A percentile compares a stretch with the other conserved stretches of the same genome.
Conservation (phyloP, 108 stramenopile species). For the Cyclotella sp. region DNA sequence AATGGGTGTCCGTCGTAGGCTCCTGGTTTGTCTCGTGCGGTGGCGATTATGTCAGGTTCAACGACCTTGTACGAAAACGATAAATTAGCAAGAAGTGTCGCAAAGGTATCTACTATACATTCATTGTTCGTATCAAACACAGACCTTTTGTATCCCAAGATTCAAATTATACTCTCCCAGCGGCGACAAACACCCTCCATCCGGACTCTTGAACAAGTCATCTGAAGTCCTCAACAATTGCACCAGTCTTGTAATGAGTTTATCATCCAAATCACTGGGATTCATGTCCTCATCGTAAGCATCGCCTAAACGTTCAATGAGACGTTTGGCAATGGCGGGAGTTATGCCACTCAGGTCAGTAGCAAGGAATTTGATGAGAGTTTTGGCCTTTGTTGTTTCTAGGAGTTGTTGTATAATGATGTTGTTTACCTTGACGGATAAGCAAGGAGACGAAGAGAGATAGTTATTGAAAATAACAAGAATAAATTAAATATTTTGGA, state of each 20-base stretch:
- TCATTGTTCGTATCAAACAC: not conserved
- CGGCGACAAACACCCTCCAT: conserved; percentile 90
- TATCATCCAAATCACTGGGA: conserved; percentile 63
- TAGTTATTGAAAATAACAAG: not conserved
- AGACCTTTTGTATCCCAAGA: conserved; percentile 90
- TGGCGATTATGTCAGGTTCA: conserved; percentile 89
- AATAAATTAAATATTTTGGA: not conserved
- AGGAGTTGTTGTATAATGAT: conserved; percentile 93
- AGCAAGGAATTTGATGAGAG: conserved; percentile 77
- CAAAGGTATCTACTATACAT: not conserved
- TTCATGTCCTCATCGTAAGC: conserved; percentile 56
- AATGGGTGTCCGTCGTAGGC: conserved; percentile 97
- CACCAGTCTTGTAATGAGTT: conserved; percentile 83
- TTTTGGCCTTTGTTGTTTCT: conserved; percentile 73
- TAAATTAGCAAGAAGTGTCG: not conserved
- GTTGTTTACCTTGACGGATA: conserved; percentile 72
- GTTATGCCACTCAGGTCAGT: conserved; percentile 78
- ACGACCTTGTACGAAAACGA: conserved; percentile 55
- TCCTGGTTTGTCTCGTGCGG: conserved; percentile 71
- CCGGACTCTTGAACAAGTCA: conserved; percentile 89
- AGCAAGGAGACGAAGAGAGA: not conserved
- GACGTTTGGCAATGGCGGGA: conserved; percentile 61
- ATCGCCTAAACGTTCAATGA: conserved; percentile 69
- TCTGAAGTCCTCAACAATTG: conserved; percentile 80
- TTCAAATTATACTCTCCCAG: conserved; percentile 98